Percentiles rank a stretch among this genome's conserved stretches.
These are phyloP conservation scores for Podaxis mareebaensis DNA, from an alignment of 768 basidiomycete species.

Conservation along the genomic window DNA sequence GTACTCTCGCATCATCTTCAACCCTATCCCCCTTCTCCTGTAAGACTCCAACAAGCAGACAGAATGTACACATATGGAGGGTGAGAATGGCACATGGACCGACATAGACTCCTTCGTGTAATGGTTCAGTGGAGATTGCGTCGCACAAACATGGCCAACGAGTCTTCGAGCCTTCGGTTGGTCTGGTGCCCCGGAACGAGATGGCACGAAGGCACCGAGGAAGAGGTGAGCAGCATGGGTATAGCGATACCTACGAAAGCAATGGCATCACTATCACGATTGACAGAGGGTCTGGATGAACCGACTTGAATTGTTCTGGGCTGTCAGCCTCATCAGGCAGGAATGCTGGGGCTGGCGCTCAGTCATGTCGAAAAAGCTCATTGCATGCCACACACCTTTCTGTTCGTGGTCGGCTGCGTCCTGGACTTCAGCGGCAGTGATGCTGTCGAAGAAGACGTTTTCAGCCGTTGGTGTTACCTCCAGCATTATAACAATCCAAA, in stretches of 20 bases:
- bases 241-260: constrained; percentile 41
- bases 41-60: constrained; percentile 52
- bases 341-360: constrained; percentile 41
- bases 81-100: constrained; percentile 49
- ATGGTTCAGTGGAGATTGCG: constrained; percentile 50
- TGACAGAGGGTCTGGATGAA: neutral
- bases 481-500: neutral
- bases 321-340: constrained; percentile 64
- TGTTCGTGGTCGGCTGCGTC: constrained; percentile 48
- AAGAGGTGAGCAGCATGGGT: constrained; percentile 57
- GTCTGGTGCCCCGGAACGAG: constrained; percentile 12
- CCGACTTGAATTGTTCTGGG: constrained; percentile 53
- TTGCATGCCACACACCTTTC: constrained; percentile 21
- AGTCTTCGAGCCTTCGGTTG: constrained; percentile 35
- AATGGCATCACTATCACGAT: neutral
- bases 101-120: constrained; percentile 72
- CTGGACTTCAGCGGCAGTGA: constrained; percentile 42
- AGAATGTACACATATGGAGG: constrained; percentile 69
- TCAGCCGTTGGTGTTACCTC: constrained; percentile 3
- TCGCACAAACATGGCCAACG: constrained; percentile 66
- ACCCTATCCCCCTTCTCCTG: constrained; percentile 49
- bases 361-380: neutral
- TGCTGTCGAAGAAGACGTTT: constrained; percentile 39
- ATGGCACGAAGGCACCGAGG: constrained; percentile 57
- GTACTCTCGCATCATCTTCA: constrained; percentile 61